These are phyloP conservation scores for Viridothelium virens DNA, from an alignment of 495 filamentous ascomycete genomes.

Conservation along the genomic window DNA sequence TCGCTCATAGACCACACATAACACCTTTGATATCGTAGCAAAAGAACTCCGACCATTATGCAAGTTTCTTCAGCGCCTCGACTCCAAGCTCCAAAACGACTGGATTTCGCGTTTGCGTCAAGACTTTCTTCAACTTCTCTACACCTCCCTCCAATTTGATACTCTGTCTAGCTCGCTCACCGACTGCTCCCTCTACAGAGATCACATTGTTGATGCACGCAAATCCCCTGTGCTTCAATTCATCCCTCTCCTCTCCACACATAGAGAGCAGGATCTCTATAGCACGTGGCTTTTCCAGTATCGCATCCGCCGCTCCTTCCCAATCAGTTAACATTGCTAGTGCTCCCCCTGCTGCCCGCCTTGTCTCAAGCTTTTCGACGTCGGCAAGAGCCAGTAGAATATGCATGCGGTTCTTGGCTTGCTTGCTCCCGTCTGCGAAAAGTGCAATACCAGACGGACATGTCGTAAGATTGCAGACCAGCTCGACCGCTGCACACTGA, in stretches of 20 bases:
- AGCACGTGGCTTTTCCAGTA: slow-evolving; percentile 61
- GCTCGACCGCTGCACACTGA: slow-evolving; percentile 74
- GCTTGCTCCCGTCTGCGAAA: slow-evolving; percentile 62
- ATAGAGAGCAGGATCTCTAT: slow-evolving; percentile 62
- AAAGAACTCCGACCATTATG: neutral
- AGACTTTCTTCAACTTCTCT: slow-evolving; percentile 21
- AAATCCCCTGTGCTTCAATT: slow-evolving; percentile 66
- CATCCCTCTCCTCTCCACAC: slow-evolving; percentile 67
- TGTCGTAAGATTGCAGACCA: slow-evolving; percentile 86
- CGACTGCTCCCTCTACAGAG: slow-evolving; percentile 43
- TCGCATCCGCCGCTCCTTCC: slow-evolving; percentile 58
- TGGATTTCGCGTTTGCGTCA: slow-evolving; percentile 3
- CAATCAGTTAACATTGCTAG: slow-evolving; percentile 75
- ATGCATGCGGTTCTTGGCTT: slow-evolving; percentile 64
- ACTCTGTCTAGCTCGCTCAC: slow-evolving; percentile 35
- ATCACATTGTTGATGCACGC: slow-evolving; percentile 65
- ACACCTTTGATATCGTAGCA: neutral
- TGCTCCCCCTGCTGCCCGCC: slow-evolving; percentile 79
- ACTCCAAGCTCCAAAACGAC: neutral
- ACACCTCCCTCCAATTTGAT: slow-evolving; percentile 38
- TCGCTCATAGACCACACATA: too few relatives aligned
- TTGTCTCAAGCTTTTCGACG: slow-evolving; percentile 67
- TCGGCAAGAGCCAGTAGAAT: slow-evolving; percentile 82
- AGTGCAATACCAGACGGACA: slow-evolving; percentile 63
- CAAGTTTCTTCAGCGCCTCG: neutral